These are phyloP conservation scores for Starmerella davenportii DNA, from an alignment of 805 yeast species.

Conservation along the genomic window DNA sequence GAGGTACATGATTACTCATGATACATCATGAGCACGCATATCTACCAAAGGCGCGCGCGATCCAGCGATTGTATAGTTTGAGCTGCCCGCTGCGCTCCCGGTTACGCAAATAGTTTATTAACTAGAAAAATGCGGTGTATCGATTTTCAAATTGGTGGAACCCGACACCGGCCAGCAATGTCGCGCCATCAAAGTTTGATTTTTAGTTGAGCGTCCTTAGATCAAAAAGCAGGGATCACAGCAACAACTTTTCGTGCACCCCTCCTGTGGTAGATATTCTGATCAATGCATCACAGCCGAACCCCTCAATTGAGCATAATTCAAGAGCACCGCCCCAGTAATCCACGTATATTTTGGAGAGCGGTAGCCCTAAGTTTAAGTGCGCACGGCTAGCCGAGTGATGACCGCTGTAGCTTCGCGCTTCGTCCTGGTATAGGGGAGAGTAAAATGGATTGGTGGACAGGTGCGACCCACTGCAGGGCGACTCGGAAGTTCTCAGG, in stretches of 20 bases:
- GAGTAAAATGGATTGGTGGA: background rate
- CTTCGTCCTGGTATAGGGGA: background rate
- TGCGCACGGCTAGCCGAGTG: slow-evolving; percentile 52
- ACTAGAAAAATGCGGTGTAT: background rate
- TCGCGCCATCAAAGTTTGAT: too few species aligned
- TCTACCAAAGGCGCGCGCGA: too few species aligned
- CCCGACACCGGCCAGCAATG: too few species aligned
- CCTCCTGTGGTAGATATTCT: slow-evolving; percentile 63
- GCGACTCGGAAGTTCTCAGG: slow-evolving; percentile 26
- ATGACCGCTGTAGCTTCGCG: slow-evolving; percentile 1
- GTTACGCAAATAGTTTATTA: too few species aligned
- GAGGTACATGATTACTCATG: too few species aligned
- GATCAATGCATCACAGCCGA: slow-evolving; percentile 77
- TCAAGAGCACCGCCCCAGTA: slow-evolving; percentile 89
- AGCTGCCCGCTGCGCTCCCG: too few species aligned
- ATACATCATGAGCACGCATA: too few species aligned
- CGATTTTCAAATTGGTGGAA: background rate
- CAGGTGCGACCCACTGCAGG: background rate
- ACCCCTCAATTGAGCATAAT: slow-evolving; percentile 71
- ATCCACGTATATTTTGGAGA: slow-evolving; percentile 84
- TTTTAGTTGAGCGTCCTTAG: too few species aligned
- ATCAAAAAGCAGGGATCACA: too few species aligned
- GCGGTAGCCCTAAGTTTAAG: slow-evolving; percentile 76
- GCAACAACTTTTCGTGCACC: slow-evolving; percentile 39
- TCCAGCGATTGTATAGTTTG: too few species aligned